phyloP scores from a whole-genome alignment of 306 rosid genomes.

The Prunus campanulata region DNA sequence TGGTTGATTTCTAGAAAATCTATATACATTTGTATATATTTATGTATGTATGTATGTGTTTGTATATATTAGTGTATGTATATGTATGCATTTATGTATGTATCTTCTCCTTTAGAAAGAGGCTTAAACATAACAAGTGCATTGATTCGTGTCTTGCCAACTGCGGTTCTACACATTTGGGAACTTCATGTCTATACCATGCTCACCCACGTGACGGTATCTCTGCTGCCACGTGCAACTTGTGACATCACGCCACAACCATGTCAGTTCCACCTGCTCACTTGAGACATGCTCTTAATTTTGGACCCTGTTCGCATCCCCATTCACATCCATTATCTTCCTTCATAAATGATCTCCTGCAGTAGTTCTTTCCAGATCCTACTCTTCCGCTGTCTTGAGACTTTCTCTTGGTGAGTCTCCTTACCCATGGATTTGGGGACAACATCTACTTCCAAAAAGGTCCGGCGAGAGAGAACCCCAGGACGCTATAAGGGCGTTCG shows the following conservation, averaged over 20 bases:
- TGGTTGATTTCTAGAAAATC: constrained; percentile 2
- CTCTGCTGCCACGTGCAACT: constrained; percentile 21
- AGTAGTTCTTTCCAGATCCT: constrained; percentile 8
- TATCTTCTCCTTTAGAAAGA: not conserved
- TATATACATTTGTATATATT: not conserved
- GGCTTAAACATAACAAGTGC: constrained; percentile 7
- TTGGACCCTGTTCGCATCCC: not conserved
- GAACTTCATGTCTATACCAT: constrained; percentile 10
- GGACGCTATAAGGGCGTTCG: constrained; percentile 17
- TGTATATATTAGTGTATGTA: not conserved
- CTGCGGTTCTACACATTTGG: constrained; percentile 11
- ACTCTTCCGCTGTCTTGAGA: constrained; percentile 12
- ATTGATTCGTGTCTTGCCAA: constrained; percentile 16
- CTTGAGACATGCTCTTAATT: not conserved
- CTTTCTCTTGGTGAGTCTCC: not conserved
- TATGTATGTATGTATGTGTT: not conserved
- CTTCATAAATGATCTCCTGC: constrained; percentile 11
- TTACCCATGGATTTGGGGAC: constrained; percentile 20
- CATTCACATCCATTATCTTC: not conserved
- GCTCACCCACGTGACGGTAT: constrained; percentile 21
- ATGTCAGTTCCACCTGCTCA: constrained; percentile 22
- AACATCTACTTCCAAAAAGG: constrained; percentile 16
- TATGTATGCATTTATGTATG: not conserved
- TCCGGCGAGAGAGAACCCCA: constrained; percentile 4
- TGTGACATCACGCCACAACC: constrained; percentile 16